Conservation (phyloP, 306 rosid species). For the Cicer bijugum region DNA sequence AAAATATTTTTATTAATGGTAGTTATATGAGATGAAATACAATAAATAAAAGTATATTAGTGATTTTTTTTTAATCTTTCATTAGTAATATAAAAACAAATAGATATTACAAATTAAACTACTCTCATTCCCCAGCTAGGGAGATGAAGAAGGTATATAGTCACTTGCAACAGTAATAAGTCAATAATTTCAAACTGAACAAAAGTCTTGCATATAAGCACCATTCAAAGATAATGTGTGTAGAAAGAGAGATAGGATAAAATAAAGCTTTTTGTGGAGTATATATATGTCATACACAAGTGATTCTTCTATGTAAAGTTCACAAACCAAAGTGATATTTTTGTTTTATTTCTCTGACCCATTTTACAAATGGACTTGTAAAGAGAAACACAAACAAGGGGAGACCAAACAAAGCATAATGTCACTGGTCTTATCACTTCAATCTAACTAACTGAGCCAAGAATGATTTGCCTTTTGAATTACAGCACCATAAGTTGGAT, state of each 20-base stretch:
- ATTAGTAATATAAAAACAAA: too few species aligned
- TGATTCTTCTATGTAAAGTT: slow-evolving; percentile 27
- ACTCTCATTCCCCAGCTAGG: too few species aligned
- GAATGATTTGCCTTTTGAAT: slow-evolving; percentile 88
- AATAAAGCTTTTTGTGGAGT: slow-evolving; percentile 13
- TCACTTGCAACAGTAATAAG: background rate
- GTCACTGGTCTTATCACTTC: slow-evolving; percentile 44
- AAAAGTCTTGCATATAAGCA: background rate
- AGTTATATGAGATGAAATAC: too few species aligned
- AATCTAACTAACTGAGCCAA: slow-evolving; percentile 67
- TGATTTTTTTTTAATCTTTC: too few species aligned
- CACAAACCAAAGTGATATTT: slow-evolving; percentile 25
- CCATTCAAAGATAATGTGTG: slow-evolving; percentile 7
- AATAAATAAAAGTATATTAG: too few species aligned
- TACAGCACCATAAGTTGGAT: slow-evolving; percentile 45
- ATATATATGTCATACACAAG: slow-evolving; percentile 22
- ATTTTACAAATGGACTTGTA: slow-evolving; percentile 46
- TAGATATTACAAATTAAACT: too few species aligned
- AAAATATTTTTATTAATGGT: too few species aligned
- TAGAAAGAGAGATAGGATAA: background rate
- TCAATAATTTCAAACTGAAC: background rate
- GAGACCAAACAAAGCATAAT: slow-evolving; percentile 44
- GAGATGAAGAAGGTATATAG: background rate
- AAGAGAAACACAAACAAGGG: slow-evolving; percentile 38
- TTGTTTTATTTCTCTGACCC: slow-evolving; percentile 24